Evolutionary conservation across 2,329 filamentous ascomycete genomes (phyloP).

Genomic region (Fusarium sp.): DNA sequence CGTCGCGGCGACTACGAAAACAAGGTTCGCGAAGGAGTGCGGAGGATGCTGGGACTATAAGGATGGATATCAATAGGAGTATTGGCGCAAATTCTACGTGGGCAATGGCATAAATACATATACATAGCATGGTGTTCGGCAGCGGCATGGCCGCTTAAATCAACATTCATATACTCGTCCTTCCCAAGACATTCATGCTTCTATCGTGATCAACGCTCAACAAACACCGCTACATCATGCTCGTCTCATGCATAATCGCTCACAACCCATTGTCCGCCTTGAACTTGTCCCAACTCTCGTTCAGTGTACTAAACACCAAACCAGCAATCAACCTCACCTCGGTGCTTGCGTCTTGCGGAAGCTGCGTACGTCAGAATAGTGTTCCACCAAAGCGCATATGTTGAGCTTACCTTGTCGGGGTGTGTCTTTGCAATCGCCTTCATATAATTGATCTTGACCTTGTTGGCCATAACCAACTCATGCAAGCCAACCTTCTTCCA

Average conservation of each 20-base stretch:
- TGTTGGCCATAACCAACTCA: slow-evolving; percentile 90
- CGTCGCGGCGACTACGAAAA: slow-evolving; percentile 85
- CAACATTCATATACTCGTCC: slow-evolving; percentile 40
- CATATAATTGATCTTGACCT: slow-evolving; percentile 99
- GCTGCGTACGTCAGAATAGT: slow-evolving; percentile 52
- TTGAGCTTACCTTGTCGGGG: slow-evolving; percentile 87
- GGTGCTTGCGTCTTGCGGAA: slow-evolving; percentile 72
- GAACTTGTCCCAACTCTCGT: slow-evolving; percentile 81
- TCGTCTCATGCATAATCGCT: slow-evolving; percentile 29
- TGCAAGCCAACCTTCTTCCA: slow-evolving; percentile 98
- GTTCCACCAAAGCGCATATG: background rate
- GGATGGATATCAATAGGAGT: slow-evolving; percentile 26
- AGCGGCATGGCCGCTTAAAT: slow-evolving; percentile 36
- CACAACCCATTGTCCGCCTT: slow-evolving; percentile 75
- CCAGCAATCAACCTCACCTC: slow-evolving; percentile 75
- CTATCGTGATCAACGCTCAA: slow-evolving; percentile 40
- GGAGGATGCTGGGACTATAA: slow-evolving; percentile 80
- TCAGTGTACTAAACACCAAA: slow-evolving; percentile 74
- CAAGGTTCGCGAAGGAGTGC: slow-evolving; percentile 85
- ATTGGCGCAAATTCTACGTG: slow-evolving; percentile 36
- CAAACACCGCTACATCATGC: slow-evolving; percentile 39
- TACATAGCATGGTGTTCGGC: slow-evolving; percentile 43
- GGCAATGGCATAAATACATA: slow-evolving; percentile 25
- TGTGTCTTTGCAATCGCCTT: slow-evolving; percentile 99
- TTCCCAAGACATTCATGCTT: slow-evolving; percentile 30